A percentile compares a stretch with the other conserved stretches of the same genome.
phyloP scores from a whole-genome alignment of 345 rosid species.

The Linum usitatissimum region DNA sequence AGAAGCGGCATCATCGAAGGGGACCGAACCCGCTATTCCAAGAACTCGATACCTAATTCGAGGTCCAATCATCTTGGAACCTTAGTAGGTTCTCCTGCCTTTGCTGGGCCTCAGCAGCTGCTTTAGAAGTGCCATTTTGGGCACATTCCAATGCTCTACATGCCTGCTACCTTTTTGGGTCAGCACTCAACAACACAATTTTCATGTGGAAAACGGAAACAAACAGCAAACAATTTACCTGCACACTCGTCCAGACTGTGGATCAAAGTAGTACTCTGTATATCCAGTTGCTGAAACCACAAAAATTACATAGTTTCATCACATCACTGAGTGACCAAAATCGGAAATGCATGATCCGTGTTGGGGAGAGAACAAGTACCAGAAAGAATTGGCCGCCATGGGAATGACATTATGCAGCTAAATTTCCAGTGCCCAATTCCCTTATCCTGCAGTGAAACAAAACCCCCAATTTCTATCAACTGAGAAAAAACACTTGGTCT shows the following conservation, averaged over 20 bases:
- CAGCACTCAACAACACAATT: neutral
- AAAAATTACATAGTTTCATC: slow-evolving; percentile 2
- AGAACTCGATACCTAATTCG: too few species aligned
- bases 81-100: slow-evolving; percentile 9
- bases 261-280: slow-evolving; percentile 71
- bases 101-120: slow-evolving; percentile 64
- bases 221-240: slow-evolving; percentile 31
- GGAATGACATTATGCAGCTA: slow-evolving; percentile 83
- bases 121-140: slow-evolving; percentile 71
- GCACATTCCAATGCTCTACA: slow-evolving; percentile 89
- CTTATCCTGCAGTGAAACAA: slow-evolving; percentile 41
- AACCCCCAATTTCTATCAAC: neutral
- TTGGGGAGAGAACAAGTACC: slow-evolving; percentile 31
- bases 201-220: neutral
- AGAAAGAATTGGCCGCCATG: slow-evolving; percentile 96
- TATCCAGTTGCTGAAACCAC: slow-evolving; percentile 66
- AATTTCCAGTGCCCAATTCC: slow-evolving; percentile 91
- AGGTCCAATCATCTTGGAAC: neutral
- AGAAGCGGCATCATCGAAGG: too few species aligned
- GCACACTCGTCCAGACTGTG: slow-evolving; percentile 62
- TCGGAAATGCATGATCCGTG: neutral
- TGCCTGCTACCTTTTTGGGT: slow-evolving; percentile 34
- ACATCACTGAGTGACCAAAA: neutral
- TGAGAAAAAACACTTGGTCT: neutral
- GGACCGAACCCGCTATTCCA: too few species aligned